Evolutionary conservation across 495 filamentous ascomycete genomes (phyloP).

Genomic region (Aspergillus egyptiacus): DNA sequence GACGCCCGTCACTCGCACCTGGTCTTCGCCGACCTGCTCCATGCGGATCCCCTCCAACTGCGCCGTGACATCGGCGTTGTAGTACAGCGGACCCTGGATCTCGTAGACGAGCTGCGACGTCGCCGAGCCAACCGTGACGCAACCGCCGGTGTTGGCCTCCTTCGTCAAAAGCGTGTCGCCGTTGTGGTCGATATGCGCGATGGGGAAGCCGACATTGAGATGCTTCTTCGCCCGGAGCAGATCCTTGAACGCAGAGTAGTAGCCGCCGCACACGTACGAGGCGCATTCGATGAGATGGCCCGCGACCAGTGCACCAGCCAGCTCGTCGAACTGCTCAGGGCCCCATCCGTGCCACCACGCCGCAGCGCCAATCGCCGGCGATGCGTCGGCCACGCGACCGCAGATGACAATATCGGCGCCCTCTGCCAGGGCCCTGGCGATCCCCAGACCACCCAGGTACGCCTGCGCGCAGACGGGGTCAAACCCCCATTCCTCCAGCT

Average conservation of each 20-base stretch:
- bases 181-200: constrained; percentile 37
- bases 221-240: neutral
- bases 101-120: constrained; percentile 48
- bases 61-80: constrained; percentile 43
- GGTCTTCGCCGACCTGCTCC: constrained; percentile 11
- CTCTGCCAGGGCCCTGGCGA: constrained; percentile 30
- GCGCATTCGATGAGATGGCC: constrained; percentile 42
- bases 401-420: constrained; percentile 46
- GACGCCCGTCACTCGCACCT: neutral
- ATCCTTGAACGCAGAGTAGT: constrained; percentile 45
- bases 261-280: constrained; percentile 39
- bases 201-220: constrained; percentile 31
- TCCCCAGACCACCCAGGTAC: constrained; percentile 37
- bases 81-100: constrained; percentile 43
- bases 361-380: constrained; percentile 35
- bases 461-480: constrained; percentile 36
- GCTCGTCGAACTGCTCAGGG: constrained; percentile 21
- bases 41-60: constrained; percentile 31
- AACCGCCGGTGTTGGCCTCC: neutral
- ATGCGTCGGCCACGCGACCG: constrained; percentile 39
- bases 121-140: constrained; percentile 31
- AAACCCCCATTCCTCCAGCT: constrained; percentile 28
- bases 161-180: constrained; percentile 28
- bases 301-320: constrained; percentile 35
- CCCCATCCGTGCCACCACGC: constrained; percentile 36